A percentile compares a stretch with the other conserved stretches of the same genome.
phyloP scores from a whole-genome alignment of 2,329 filamentous ascomycete species.

The Amauroascus verrucosus region DNA sequence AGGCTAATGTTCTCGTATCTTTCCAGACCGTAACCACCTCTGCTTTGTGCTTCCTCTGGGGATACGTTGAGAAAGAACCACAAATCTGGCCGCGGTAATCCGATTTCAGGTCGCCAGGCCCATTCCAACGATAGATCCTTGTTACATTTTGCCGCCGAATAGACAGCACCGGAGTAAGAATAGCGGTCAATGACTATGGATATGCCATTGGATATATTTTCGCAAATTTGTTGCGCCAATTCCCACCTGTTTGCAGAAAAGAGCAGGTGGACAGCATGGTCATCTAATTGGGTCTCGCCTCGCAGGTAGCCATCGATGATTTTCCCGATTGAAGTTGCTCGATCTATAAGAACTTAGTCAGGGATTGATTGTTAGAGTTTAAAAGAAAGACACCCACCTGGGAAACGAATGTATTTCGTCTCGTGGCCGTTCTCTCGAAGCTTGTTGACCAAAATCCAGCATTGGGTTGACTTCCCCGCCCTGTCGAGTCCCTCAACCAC shows the following conservation, averaged over 20 bases:
- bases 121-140: conserved; percentile 60
- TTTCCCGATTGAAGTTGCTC: conserved; percentile 71
- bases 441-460: conserved; percentile 51
- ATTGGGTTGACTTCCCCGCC: conserved; percentile 88
- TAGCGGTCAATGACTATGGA: conserved; percentile 85
- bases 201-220: conserved; percentile 52
- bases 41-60: conserved; percentile 57
- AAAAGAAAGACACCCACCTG: conserved; percentile 39
- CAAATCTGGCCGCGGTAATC: conserved; percentile 75
- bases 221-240: conserved; percentile 34
- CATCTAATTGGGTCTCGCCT: conserved; percentile 61
- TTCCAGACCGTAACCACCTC: conserved; percentile 84
- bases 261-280: conserved; percentile 80
- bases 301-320: conserved; percentile 79
- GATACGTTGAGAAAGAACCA: conserved; percentile 80
- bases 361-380: background rate
- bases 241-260: conserved; percentile 93
- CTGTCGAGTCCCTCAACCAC: conserved; percentile 83
- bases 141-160: conserved; percentile 78
- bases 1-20: conserved; percentile 77
- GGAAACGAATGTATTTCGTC: conserved; percentile 55
- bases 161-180: conserved; percentile 89
- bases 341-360: conserved; percentile 45
- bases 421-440: conserved; percentile 43
- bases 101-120: conserved; percentile 75